These are phyloP conservation scores for Termitomyces heimii DNA, from an alignment of 768 basidiomycete species.

Conservation along the genomic window DNA sequence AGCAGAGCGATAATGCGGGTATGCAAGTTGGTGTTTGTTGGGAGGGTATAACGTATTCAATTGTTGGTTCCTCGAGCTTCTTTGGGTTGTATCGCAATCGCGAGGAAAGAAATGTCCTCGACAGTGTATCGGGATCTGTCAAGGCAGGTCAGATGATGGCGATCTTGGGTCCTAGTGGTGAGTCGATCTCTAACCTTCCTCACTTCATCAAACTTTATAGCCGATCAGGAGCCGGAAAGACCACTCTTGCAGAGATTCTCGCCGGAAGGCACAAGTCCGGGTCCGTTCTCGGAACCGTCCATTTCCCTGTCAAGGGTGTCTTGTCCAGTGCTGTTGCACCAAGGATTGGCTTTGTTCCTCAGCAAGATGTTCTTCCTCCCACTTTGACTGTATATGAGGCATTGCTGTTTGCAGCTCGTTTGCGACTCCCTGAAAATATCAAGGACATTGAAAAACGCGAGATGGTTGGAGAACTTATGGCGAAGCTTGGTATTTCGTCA, in stretches of 20 bases:
- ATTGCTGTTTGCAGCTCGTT: conserved; percentile 77
- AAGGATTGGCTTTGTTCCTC: conserved; percentile 80
- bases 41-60: conserved; percentile 61
- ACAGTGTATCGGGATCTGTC: conserved; percentile 65
- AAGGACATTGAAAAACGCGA: conserved; percentile 54
- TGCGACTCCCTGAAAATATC: conserved; percentile 76
- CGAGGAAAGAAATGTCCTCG: conserved; percentile 62
- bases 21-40: conserved; percentile 65
- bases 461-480: conserved; percentile 65
- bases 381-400: conserved; percentile 79
- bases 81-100: conserved; percentile 14
- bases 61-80: conserved; percentile 27
- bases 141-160: conserved; percentile 82
- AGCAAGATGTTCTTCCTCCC: conserved; percentile 78
- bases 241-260: conserved; percentile 86
- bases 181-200: conserved; percentile 9
- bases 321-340: conserved; percentile 24
- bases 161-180: conserved; percentile 87
- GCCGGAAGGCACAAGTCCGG: conserved; percentile 82
- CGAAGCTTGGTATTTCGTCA: conserved; percentile 69
- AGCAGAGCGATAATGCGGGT: conserved; percentile 29
- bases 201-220: background rate
- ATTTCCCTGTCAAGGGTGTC: conserved; percentile 36
- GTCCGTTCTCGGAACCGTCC: conserved; percentile 54
- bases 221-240: conserved; percentile 73